Base-by-base conservation (phyloP, 257 asterid species). In the Scutellaria minor region DNA sequence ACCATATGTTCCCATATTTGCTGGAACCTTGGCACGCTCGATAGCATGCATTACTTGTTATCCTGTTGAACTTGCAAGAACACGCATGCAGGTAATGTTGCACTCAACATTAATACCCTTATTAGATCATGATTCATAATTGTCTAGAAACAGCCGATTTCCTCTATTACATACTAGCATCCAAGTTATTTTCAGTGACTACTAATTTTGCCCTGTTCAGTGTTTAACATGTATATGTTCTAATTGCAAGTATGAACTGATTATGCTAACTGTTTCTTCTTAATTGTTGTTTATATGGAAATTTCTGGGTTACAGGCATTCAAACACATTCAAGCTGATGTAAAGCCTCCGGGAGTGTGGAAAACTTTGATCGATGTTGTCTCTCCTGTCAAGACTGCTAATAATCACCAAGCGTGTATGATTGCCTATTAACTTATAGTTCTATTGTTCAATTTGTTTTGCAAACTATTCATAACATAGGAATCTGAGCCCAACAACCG, bases 11-110 rank as follows among this genome's bases (percentile, higher is more conserved):
- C 97, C 99, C 51, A 71, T 88, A 59, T 80, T 92, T 63, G 93
- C 97, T 71, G 99, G 99, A 58, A 87, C 98, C 63, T 62, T 92
- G 70, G 90, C 99, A 9, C 90, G 99, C 66, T 89, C 99, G 6
- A 58, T 94, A 64, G 96, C 99, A 41, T 94, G 98, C 71, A n/a
- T 88, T 65, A 80, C 92, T 73, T 91, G 96, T 76, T 94, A 94
- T 77, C 99, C 96, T 42, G 68, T 89, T 65, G 98, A 93, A 66
- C 96, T 93, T 75, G 97, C 96, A 51, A 86, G 92, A 84, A 93
- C 98, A 7, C 96, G 96, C 46, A 89, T 93, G 97, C 98, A 89
- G 97, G 98, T 93, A 81, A 12, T 24, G 35, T 6, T 45, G 31
- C 6, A 58, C 58, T 66, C 41, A 1, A 39, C 12, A 13, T 59